phyloP scores from a whole-genome alignment of 2,329 filamentous ascomycete genomes.

The Aphanoascus verrucosus region DNA sequence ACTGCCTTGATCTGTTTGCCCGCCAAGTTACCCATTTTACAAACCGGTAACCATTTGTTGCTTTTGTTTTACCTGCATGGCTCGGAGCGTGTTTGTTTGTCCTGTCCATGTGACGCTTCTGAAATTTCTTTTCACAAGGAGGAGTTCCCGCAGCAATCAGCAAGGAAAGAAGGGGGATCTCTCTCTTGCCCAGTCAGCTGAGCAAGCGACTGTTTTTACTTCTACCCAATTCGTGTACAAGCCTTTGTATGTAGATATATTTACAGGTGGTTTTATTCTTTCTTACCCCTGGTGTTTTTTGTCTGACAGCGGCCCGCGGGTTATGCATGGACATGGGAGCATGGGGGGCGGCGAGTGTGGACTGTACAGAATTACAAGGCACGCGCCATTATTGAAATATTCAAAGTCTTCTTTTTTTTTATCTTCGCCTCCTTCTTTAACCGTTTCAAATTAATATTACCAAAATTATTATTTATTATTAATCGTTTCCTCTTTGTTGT shows the following conservation, averaged over 20 bases:
- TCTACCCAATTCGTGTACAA: slow-evolving; percentile 1
- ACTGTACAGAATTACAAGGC: slow-evolving; percentile 2
- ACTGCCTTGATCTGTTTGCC: neutral
- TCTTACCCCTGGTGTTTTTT: neutral
- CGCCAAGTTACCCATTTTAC: neutral
- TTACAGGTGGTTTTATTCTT: neutral
- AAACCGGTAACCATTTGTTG: neutral
- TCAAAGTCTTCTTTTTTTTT: neutral
- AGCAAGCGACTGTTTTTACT: neutral
- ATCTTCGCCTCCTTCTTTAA: too few species aligned
- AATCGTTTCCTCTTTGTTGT: too few species aligned
- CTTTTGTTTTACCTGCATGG: slow-evolving; percentile 5
- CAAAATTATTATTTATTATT: too few species aligned
- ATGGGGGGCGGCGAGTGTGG: neutral
- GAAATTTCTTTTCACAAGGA: neutral
- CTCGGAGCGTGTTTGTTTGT: neutral
- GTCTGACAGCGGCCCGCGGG: neutral
- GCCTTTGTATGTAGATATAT: slow-evolving; percentile 7
- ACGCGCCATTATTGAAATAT: neutral
- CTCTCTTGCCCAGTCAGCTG: neutral
- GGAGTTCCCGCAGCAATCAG: neutral
- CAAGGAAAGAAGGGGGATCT: neutral
- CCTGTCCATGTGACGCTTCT: slow-evolving; percentile 1
- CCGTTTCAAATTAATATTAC: too few species aligned
- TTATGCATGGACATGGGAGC: slow-evolving; percentile 1